Conservation (phyloP, 495 filamentous ascomycete genomes). For the Penicillium maclennaniae region DNA sequence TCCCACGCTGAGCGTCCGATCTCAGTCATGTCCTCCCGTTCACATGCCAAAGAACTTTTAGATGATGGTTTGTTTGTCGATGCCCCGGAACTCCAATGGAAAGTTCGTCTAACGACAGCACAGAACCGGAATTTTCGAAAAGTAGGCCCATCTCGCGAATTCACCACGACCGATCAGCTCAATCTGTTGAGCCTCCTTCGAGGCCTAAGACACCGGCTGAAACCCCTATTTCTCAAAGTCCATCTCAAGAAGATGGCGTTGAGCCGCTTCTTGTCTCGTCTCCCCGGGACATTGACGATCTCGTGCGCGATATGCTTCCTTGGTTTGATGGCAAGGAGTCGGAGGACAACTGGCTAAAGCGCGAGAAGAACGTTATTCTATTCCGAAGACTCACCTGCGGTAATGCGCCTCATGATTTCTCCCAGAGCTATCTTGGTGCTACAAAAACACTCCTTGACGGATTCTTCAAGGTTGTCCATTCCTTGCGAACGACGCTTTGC, state of each 20-base stretch:
- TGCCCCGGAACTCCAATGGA: neutral
- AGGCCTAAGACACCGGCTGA: conserved; percentile 22
- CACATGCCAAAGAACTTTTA: conserved; percentile 20
- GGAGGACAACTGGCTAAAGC: conserved; percentile 82
- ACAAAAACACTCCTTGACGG: conserved; percentile 78
- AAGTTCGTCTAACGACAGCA: conserved; percentile 3
- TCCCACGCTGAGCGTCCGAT: conserved; percentile 42
- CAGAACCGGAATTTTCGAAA: conserved; percentile 13
- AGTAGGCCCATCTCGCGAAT: conserved; percentile 19
- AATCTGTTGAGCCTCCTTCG: conserved; percentile 14
- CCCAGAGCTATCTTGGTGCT: conserved; percentile 59
- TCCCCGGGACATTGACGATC: conserved; percentile 77
- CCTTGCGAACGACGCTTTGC: conserved; percentile 83
- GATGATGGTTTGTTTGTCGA: conserved; percentile 25
- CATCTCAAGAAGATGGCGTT: conserved; percentile 51
- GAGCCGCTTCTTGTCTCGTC: conserved; percentile 80
- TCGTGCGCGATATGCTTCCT: conserved; percentile 71
- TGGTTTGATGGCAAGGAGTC: conserved; percentile 87
- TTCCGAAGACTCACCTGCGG: conserved; percentile 75
- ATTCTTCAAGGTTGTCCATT: conserved; percentile 82
- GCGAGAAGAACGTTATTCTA: conserved; percentile 74
- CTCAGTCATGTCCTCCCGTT: conserved; percentile 27
- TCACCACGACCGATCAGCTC: conserved; percentile 20
- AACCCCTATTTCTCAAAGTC: conserved; percentile 4
- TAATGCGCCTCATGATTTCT: conserved; percentile 77